phyloP scores from a whole-genome alignment of 73 alveolate genomes.

The Symbiodinium pilosum region DNA sequence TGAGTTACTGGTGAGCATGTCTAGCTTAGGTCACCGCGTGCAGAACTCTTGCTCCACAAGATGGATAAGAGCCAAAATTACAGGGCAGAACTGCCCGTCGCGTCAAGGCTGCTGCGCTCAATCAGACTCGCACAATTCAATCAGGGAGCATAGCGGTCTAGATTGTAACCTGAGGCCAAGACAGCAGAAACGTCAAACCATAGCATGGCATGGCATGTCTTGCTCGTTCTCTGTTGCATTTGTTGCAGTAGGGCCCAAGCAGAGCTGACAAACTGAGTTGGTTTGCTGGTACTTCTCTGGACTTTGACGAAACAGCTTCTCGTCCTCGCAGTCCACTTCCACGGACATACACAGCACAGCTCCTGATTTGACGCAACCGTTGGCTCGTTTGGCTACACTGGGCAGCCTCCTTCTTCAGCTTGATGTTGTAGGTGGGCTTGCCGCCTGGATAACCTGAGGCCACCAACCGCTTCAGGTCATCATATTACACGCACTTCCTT shows the following conservation, averaged over 20 bases:
- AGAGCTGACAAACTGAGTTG: slow-evolving; percentile 79
- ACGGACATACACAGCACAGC: neutral
- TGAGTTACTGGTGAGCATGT: too few species aligned
- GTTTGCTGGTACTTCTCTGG: slow-evolving; percentile 11
- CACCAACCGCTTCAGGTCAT: neutral
- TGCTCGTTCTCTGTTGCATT: too few species aligned
- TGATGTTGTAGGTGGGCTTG: slow-evolving; percentile 81
- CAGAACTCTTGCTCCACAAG: too few species aligned
- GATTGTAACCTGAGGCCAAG: neutral
- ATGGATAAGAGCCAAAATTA: too few species aligned
- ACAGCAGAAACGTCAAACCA: neutral
- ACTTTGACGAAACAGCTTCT: slow-evolving; percentile 20
- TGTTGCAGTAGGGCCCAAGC: neutral
- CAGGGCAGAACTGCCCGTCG: too few species aligned
- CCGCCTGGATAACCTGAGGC: slow-evolving; percentile 55
- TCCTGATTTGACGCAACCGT: neutral
- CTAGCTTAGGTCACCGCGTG: too few species aligned
- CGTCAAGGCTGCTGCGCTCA: neutral
- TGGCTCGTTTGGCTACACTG: neutral
- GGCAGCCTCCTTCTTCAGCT: slow-evolving; percentile 29
- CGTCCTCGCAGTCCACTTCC: slow-evolving; percentile 47
- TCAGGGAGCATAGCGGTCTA: neutral
- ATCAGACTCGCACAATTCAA: neutral
- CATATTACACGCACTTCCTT: neutral
- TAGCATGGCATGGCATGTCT: too few species aligned